These are phyloP conservation scores for Citrus inodora DNA, from an alignment of 345 rosid species.

Conservation along the genomic window DNA sequence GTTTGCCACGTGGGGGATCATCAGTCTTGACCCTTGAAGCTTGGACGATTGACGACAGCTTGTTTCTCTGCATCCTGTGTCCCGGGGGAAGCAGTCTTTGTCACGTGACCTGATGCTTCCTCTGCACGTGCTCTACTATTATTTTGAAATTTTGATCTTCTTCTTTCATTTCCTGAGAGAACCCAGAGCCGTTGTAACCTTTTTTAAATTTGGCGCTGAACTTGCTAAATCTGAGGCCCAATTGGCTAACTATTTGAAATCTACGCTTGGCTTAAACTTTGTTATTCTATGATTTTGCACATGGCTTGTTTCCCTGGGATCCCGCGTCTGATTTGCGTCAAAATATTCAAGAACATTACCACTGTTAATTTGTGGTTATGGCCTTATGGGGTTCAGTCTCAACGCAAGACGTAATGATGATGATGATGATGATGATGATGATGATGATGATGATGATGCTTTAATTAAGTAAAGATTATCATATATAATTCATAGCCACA, in stretches of 20 bases:
- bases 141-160: not conserved
- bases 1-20: conserved; percentile 24
- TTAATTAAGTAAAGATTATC: not conserved
- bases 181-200: not conserved
- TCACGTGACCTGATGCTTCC: conserved; percentile 28
- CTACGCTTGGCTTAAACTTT: too few relatives aligned
- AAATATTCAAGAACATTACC: not conserved
- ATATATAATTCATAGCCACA: not conserved
- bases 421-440: too few relatives aligned
- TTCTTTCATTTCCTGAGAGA: not conserved
- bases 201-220: not conserved
- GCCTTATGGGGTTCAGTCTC: too few relatives aligned
- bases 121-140: not conserved
- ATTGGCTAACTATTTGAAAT: not conserved
- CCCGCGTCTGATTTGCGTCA: not conserved
- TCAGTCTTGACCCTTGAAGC: not conserved
- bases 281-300: too few relatives aligned
- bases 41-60: not conserved
- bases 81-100: not conserved
- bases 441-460: not conserved
- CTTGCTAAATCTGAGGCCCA: not conserved
- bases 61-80: too few relatives aligned
- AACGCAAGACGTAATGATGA: not conserved
- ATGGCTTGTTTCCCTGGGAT: too few relatives aligned
- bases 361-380: not conserved